Conservation (phyloP, 2,329 filamentous ascomycete genomes). For the Xylaria sp. region DNA sequence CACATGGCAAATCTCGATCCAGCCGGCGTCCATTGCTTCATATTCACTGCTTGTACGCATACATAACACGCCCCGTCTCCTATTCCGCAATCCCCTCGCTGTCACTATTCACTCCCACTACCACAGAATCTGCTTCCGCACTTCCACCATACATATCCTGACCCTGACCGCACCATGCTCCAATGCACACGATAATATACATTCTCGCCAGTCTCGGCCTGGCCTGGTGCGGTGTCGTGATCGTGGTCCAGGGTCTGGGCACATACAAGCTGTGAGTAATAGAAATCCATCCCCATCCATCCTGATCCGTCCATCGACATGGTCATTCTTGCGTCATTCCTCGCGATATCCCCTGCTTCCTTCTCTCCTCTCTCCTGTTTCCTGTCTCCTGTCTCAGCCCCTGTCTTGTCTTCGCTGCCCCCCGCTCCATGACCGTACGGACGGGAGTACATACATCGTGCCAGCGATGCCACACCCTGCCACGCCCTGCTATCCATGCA, state of each 20-base stretch:
- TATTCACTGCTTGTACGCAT: not conserved
- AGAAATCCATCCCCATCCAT: too few relatives aligned
- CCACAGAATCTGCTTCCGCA: not conserved
- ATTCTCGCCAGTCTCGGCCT: slow-evolving; percentile 43
- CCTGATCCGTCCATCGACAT: too few relatives aligned
- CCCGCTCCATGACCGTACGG: not conserved
- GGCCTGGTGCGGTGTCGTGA: slow-evolving; percentile 48
- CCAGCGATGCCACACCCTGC: too few relatives aligned
- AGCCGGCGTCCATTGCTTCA: not conserved
- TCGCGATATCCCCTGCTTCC: not conserved
- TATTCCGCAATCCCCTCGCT: not conserved
- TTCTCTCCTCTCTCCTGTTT: not conserved
- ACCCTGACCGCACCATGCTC: slow-evolving; percentile 15
- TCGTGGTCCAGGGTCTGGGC: slow-evolving; percentile 52
- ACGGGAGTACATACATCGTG: too few relatives aligned
- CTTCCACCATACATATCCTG: not conserved
- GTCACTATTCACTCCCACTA: not conserved
- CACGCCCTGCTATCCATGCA: not conserved
- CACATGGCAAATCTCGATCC: not conserved
- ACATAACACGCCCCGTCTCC: not conserved
- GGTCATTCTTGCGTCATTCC: not conserved
- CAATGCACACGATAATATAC: slow-evolving; percentile 27
- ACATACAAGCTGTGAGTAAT: slow-evolving; percentile 49
- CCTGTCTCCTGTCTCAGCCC: not conserved
- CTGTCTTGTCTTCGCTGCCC: not conserved